A percentile compares a stretch with the other conserved stretches of the same genome.
phyloP scores from a whole-genome alignment of 371 early-diverging fungal genomes.

The Rhizopus arrhizus region DNA sequence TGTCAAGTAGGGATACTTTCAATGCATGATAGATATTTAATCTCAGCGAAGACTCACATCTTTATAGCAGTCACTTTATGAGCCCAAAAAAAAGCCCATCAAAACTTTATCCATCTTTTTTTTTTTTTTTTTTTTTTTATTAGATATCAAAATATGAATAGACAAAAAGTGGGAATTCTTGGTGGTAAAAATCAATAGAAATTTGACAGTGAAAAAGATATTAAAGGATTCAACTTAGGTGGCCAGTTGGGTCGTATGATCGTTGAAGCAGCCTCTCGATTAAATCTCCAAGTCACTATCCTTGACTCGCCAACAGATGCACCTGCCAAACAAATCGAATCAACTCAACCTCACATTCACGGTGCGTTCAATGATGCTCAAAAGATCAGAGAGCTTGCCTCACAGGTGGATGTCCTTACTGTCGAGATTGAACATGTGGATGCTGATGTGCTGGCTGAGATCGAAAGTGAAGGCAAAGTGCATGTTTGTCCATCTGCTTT shows the following conservation, averaged over 20 bases:
- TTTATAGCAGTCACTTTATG: background rate
- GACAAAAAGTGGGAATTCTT: slow-evolving; percentile 67
- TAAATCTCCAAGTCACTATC: slow-evolving; percentile 80
- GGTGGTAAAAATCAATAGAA: slow-evolving; percentile 46
- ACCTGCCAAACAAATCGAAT: slow-evolving; percentile 88
- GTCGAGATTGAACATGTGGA: slow-evolving; percentile 97
- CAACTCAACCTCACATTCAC: slow-evolving; percentile 67
- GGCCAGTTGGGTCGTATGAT: slow-evolving; percentile 98
- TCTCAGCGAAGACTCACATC: slow-evolving; percentile 9
- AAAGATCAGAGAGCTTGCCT: slow-evolving; percentile 77
- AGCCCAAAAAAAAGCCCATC: background rate
- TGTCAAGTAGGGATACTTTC: background rate
- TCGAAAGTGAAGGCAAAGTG: slow-evolving; percentile 56
- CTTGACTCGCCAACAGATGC: slow-evolving; percentile 75
- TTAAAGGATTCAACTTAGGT: slow-evolving; percentile 39
- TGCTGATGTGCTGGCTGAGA: slow-evolving; percentile 68
- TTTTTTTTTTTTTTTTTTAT: slow-evolving; percentile 1
- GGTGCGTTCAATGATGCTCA: slow-evolving; percentile 81
- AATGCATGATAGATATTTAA: slow-evolving; percentile 6
- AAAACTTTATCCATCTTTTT: background rate
- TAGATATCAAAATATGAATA: slow-evolving; percentile 46
- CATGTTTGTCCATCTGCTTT: slow-evolving; percentile 77
- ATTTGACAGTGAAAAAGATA: background rate
- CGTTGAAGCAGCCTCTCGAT: slow-evolving; percentile 89
- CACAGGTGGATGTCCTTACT: slow-evolving; percentile 80